Evolutionary conservation across 345 rosid genomes (phyloP), one percentile per base, ranked within the genome.

Genomic region (Carallia brachiata): DNA sequence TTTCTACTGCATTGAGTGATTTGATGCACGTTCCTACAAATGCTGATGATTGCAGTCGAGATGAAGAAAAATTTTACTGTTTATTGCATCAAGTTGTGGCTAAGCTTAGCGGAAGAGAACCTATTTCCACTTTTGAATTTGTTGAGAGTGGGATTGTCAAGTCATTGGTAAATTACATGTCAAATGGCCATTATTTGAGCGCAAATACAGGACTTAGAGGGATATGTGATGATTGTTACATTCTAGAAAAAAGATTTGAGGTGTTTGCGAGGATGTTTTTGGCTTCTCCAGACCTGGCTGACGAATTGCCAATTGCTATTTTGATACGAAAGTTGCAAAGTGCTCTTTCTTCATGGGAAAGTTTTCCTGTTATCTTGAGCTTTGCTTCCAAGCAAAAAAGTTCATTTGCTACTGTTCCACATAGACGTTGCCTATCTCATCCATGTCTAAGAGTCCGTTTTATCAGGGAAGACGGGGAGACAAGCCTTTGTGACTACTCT

Each of bases 121-220:
- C 88, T 66, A 87, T 94, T 75, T 94, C 98, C 73, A 90, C 89
- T 56, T 94, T 94, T 81, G 98, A 91, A 81, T 87, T 94, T 70
- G 83, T 88, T 55, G 95, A 87, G 82, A 91, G 98, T 80, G 97
- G 98, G 73, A 79, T 90, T 69, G 88, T 88, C 60, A 91, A 84
- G 80, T 82, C 95, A 0, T 76, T 94, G 54, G 85, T 87, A 62
- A 84, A 74, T 53, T 94, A 85, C 77, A 72, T 91, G 54, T 86
- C 95, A 40, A 73, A 84, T 78, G 96, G 96, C 66, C 79, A 72
- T 28, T 81, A 82, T 76, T 61, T 80, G 60, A 82, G 84, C 57
- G 84, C 76, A 52, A 69, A 72, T 52, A 63, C 70, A 71, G 81
- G 77, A 61, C 74, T 69, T 39, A 73, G 61, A 68, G 81, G 63